Base-by-base conservation (phyloP, 805 yeast species). In the Schwanniomyces pseudopolymorphus region DNA sequence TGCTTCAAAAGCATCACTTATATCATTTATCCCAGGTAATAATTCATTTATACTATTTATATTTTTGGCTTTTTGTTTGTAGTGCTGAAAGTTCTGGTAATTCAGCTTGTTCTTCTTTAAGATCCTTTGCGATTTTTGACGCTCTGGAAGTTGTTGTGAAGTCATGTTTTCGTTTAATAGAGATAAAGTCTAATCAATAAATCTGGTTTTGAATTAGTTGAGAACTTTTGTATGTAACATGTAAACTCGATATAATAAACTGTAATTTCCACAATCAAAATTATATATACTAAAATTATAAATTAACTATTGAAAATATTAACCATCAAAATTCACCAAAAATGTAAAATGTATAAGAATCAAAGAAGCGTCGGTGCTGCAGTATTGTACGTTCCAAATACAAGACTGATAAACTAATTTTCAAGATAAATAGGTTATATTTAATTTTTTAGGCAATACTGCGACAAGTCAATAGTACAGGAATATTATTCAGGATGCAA, bases 1-100 rank as follows among this genome's bases (percentile, higher is more conserved):
- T 20, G 96, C 96, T 60, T 90, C 96, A 42, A 92, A 79, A 0
- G 90, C 91, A 69, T 94, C 99, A 39, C 88, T 76, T 45, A 94
- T 80, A 63, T 94, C 99, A 67, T 91, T 92, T 44, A 94, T 72
- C 1, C 97, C 98, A 0, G 97, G 96, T 33, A 72, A 58, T 38
- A 72, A 61, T 40, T 72, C 78, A 51, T 65, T 67, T 54, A 66
- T 58, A 50, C 55, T 61, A 50, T 55, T 54, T 46, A 70, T 57
- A 48, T 59, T 61, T 43, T 60, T 65, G 25, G 75, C 63, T 38
- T 64, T 64, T 44, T 56, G 63, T 44, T 63, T 62, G 59, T 64
- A 70, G 48, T 61, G 69, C 40, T 64, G 68, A 50, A 67, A 69
- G 25, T 47, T 52, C 33, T 50, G 54, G 16, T 52, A 52, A 28